Conservation (phyloP, 2,329 filamentous ascomycete genomes). For the Apiospora sp. region DNA sequence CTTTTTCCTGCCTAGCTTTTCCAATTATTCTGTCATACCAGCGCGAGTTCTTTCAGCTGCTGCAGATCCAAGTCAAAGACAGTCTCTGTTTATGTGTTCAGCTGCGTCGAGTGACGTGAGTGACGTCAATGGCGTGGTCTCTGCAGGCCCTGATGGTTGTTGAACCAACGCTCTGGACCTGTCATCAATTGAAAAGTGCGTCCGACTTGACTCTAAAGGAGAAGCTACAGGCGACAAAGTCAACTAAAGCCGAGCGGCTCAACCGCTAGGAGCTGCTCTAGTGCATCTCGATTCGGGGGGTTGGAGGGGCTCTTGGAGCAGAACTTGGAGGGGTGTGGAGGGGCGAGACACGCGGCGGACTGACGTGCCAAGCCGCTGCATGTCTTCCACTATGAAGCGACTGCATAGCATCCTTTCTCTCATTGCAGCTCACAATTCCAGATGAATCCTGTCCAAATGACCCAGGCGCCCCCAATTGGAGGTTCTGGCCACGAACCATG, state of each 20-base stretch:
- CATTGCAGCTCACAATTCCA: background rate
- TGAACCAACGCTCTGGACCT: background rate
- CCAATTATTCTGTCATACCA: background rate
- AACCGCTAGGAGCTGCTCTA: background rate
- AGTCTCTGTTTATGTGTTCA: background rate
- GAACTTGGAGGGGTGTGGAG: background rate
- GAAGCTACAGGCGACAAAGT: background rate
- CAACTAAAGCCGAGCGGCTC: background rate
- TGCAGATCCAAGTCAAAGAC: background rate
- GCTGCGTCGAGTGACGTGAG: background rate
- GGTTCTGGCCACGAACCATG: background rate
- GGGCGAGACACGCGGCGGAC: constrained; percentile 5
- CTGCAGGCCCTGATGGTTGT: background rate
- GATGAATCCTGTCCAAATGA: background rate
- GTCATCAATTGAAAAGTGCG: background rate
- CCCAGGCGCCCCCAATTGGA: background rate
- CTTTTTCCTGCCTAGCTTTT: background rate
- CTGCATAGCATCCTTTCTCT: no score
- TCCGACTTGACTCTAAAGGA: background rate
- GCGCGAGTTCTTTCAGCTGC: constrained; percentile 3
- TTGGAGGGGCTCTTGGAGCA: background rate
- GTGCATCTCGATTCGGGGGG: constrained; percentile 7
- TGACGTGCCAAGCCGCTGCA: background rate
- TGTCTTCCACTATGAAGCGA: background rate
- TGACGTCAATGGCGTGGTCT: constrained; percentile 7